Percentiles rank a stretch among this genome's conserved stretches.
These are phyloP conservation scores for Lolium multiflorum DNA, from an alignment of 176 grass and related monocot genomes.

Conservation along the genomic window DNA sequence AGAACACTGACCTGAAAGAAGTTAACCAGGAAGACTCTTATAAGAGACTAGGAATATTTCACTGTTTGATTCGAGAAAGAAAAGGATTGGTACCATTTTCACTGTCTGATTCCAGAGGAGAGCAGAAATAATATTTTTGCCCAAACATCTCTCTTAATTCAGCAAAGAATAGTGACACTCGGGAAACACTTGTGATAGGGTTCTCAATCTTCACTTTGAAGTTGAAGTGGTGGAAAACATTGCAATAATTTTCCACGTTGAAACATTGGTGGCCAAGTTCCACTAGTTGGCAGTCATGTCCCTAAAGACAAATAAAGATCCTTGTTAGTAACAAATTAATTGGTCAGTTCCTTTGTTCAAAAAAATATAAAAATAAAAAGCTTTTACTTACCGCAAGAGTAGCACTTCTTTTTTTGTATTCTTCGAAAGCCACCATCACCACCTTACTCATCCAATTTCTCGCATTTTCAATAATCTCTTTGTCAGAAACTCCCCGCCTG, in stretches of 20 bases:
- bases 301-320: neutral
- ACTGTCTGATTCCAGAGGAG: too few species aligned
- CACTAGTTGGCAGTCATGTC: neutral
- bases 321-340: neutral
- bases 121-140: too few species aligned
- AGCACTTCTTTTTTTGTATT: neutral
- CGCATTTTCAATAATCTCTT: neutral
- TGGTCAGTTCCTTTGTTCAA: neutral
- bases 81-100: neutral
- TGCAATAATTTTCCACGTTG: neutral
- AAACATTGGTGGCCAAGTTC: neutral
- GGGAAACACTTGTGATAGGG: neutral
- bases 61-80: neutral
- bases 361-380: neutral
- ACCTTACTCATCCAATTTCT: constrained; percentile 29
- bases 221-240: constrained; percentile 26
- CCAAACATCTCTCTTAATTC: too few species aligned
- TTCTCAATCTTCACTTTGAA: neutral
- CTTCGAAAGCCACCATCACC: constrained; percentile 16
- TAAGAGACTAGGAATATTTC: neutral
- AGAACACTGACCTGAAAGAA: constrained; percentile 1
- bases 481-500: too few species aligned
- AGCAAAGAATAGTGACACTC: too few species aligned
- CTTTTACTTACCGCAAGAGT: neutral
- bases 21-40: neutral